phyloP scores from a whole-genome alignment of 805 yeast genomes.

The Debaryomyces castellii region DNA sequence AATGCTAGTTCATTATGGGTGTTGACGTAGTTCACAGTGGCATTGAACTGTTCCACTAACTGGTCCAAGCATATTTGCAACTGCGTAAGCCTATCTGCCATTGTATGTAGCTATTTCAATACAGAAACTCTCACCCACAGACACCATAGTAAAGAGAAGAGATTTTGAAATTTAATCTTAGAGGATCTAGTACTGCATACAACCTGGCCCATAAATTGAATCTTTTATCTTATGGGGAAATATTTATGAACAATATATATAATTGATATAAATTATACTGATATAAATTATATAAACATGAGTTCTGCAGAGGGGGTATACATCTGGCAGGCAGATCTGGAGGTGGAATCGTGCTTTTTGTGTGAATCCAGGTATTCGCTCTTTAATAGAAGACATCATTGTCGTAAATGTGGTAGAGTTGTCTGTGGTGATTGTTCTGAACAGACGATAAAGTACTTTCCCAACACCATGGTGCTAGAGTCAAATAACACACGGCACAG shows the following conservation, averaged over 20 bases:
- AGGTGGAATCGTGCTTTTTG: constrained; percentile 49
- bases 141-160: no score
- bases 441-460: constrained; percentile 51
- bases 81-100: constrained; percentile 90
- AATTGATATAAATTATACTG: background rate
- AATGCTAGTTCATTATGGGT: constrained; percentile 35
- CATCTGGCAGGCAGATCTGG: constrained; percentile 71
- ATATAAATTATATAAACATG: background rate
- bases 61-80: constrained; percentile 85
- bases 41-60: constrained; percentile 75
- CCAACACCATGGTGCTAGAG: constrained; percentile 57
- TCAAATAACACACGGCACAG: constrained; percentile 49
- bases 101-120: constrained; percentile 15
- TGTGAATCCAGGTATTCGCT: constrained; percentile 56
- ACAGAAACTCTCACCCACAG: no score
- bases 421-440: constrained; percentile 71
- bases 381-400: constrained; percentile 77
- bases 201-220: no score
- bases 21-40: constrained; percentile 69
- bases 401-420: constrained; percentile 77
- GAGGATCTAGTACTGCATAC: no score
- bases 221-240: no score
- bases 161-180: background rate
- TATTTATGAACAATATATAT: no score
- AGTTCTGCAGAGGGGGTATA: constrained; percentile 25